Base-by-base conservation (phyloP, 805 yeast species). In the Yamadazyma akitaensis region DNA sequence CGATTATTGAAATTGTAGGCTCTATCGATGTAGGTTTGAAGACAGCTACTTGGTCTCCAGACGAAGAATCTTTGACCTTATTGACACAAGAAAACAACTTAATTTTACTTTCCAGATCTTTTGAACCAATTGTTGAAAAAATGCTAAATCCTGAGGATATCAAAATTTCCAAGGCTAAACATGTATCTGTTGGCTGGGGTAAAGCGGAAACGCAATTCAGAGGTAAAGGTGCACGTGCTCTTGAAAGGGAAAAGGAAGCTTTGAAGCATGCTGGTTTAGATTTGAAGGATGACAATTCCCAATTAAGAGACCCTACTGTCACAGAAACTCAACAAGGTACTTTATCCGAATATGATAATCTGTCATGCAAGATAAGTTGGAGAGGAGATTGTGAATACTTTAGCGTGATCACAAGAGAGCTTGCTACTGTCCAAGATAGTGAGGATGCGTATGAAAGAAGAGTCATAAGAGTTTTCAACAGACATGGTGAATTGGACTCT, bases 181-280 rank as follows among this genome's bases (percentile, higher is more conserved):
- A 94, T 60, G 97, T 94, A 32, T 84, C 92, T 24, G 97, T 94
- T 37, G 99, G 99, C 21, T 94, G 99, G 99, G 99, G 99, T 60
- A 87, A 85, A 51, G 84, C 85, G 55, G 98, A 92, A 63, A 94
- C 99, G 0, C 99, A 94, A 67, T 94, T 94, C 65, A 82, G 85
- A 65, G 99, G 99, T 43, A 84, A 79, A 59, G 99, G 99, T 52
- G 94, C 87, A 26, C 84, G 84, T 57, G 89, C 86, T 7, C 60
- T 79, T 50, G 95, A 86, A 65, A 76, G 92, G 65, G 85, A 78
- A 55, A 66, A 69, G 47, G 62, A 61, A 43, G 77, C 81, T 2
- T 64, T 79, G 73, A 82, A 58, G 62, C 78, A 78, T 58, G 83
- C 91, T 1, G 94, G 91, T 17, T 64, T 84, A 49, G 86, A 80